Percentiles rank a stretch among this genome's conserved stretches.
Evolutionary conservation across 148 eudicot species (phyloP).

Genomic region (Talinum fruticosum): DNA sequence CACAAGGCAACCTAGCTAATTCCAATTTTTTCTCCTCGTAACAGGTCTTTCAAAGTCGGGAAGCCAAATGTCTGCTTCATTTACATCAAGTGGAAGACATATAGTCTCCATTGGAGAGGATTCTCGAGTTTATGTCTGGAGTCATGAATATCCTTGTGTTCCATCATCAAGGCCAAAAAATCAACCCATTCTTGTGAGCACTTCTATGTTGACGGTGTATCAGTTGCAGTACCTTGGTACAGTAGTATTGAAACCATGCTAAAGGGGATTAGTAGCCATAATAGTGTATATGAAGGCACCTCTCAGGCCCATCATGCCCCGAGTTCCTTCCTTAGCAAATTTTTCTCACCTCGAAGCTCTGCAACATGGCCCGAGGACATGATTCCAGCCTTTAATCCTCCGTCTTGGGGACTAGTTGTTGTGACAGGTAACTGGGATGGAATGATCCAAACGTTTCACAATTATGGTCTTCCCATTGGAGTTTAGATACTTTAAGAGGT

Average conservation of each 20-base stretch:
- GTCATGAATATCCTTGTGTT: slow-evolving; percentile 32
- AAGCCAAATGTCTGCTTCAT: slow-evolving; percentile 66
- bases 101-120: slow-evolving; percentile 65
- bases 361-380: slow-evolving; percentile 79
- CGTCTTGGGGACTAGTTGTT: slow-evolving; percentile 69
- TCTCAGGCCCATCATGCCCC: slow-evolving; percentile 26
- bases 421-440: slow-evolving; percentile 62
- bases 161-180: slow-evolving; percentile 34
- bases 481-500: slow-evolving; percentile 21
- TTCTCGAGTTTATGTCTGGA: slow-evolving; percentile 70
- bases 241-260: slow-evolving; percentile 18
- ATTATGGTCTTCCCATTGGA: slow-evolving; percentile 63
- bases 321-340: slow-evolving; percentile 38
- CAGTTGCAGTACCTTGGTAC: slow-evolving; percentile 62
- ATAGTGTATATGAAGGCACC: slow-evolving; percentile 21
- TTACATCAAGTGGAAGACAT: slow-evolving; percentile 50
- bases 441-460: slow-evolving; percentile 56
- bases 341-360: slow-evolving; percentile 43
- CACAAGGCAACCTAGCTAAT: neutral
- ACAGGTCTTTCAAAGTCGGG: slow-evolving; percentile 66
- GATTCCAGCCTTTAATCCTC: slow-evolving; percentile 36
- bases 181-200: slow-evolving; percentile 61
- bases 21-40: neutral
- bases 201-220: slow-evolving; percentile 47
- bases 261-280: neutral